Percentiles rank a stretch among this genome's conserved stretches.
phyloP scores from a whole-genome alignment of 495 filamentous ascomycete species.

The Annulohypoxylon moriforme region DNA sequence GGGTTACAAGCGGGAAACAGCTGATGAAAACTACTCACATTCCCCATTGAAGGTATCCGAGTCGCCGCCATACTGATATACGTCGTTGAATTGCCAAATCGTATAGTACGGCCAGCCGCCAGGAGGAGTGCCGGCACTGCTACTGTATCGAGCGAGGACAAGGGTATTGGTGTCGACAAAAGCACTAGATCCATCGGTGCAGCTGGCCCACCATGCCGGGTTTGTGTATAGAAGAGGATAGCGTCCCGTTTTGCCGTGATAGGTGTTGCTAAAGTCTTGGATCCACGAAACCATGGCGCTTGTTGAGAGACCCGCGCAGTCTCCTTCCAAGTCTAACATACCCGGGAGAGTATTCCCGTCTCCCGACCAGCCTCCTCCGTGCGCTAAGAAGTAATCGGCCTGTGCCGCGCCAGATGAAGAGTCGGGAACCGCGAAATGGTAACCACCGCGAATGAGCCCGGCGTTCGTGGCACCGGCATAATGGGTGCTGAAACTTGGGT shows the following conservation, averaged over 20 bases:
- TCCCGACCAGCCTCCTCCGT: slow-evolving; percentile 71
- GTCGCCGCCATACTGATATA: slow-evolving; percentile 62
- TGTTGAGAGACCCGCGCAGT: slow-evolving; percentile 65
- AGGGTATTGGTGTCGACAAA: slow-evolving; percentile 66
- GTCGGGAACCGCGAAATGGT: slow-evolving; percentile 72
- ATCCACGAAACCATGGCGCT: slow-evolving; percentile 71
- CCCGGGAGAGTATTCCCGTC: slow-evolving; percentile 74
- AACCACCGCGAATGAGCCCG: slow-evolving; percentile 70
- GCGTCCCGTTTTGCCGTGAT: slow-evolving; percentile 61
- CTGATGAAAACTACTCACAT: slow-evolving; percentile 16
- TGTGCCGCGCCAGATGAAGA: slow-evolving; percentile 62
- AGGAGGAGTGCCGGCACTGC: slow-evolving; percentile 62
- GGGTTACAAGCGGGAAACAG: not conserved
- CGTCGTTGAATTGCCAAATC: slow-evolving; percentile 68
- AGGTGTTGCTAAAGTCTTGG: slow-evolving; percentile 67
- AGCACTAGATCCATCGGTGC: slow-evolving; percentile 66
- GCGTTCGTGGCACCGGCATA: slow-evolving; percentile 66
- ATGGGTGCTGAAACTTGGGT: slow-evolving; percentile 65
- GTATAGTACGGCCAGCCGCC: slow-evolving; percentile 70
- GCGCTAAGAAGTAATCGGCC: slow-evolving; percentile 67
- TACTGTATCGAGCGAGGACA: slow-evolving; percentile 66
- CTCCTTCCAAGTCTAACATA: slow-evolving; percentile 73
- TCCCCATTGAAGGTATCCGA: slow-evolving; percentile 65
- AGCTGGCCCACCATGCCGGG: slow-evolving; percentile 70
- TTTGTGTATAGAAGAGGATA: slow-evolving; percentile 72